Evolutionary conservation across 2,329 filamentous ascomycete genomes (phyloP).

Genomic region (Coniochaeta sp.): DNA sequence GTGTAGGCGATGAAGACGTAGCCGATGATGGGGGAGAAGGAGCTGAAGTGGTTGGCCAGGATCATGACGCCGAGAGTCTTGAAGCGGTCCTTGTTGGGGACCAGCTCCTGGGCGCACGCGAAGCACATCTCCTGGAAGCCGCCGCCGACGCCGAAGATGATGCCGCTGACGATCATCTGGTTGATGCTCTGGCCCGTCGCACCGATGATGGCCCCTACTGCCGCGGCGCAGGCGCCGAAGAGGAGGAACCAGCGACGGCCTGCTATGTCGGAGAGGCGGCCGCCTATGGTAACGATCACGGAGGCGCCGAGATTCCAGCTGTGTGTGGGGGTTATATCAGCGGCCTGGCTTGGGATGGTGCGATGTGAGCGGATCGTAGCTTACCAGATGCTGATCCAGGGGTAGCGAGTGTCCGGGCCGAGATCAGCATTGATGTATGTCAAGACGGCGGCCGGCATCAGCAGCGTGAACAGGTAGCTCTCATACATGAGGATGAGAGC

Average conservation of each 20-base stretch:
- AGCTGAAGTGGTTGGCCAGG: slow-evolving; percentile 21
- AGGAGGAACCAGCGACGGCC: slow-evolving; percentile 28
- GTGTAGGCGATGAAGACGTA: slow-evolving; percentile 24
- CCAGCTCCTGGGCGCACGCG: slow-evolving; percentile 23
- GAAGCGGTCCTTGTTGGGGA: slow-evolving; percentile 25
- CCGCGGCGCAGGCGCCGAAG: slow-evolving; percentile 20
- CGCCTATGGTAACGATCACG: slow-evolving; percentile 21
- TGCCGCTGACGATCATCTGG: slow-evolving; percentile 28
- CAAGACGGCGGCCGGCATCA: slow-evolving; percentile 20
- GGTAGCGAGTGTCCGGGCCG: slow-evolving; percentile 21
- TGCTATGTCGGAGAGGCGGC: slow-evolving; percentile 29
- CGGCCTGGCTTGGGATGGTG: neutral
- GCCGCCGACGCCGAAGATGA: slow-evolving; percentile 27
- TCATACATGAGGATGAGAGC: slow-evolving; percentile 11
- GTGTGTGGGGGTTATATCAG: neutral
- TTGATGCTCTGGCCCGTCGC: slow-evolving; percentile 27
- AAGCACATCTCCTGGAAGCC: slow-evolving; percentile 32
- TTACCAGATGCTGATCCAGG: slow-evolving; percentile 23
- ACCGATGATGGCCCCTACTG: slow-evolving; percentile 28
- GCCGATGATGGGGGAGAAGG: slow-evolving; percentile 20
- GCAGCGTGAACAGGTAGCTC: slow-evolving; percentile 16
- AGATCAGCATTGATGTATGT: slow-evolving; percentile 25
- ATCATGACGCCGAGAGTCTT: slow-evolving; percentile 20
- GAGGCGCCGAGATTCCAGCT: slow-evolving; percentile 19
- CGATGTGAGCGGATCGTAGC: neutral